Percentiles rank a stretch among this genome's conserved stretches.
phyloP scores from a whole-genome alignment of 106 monocot species.

The Apostasia ramifera region DNA sequence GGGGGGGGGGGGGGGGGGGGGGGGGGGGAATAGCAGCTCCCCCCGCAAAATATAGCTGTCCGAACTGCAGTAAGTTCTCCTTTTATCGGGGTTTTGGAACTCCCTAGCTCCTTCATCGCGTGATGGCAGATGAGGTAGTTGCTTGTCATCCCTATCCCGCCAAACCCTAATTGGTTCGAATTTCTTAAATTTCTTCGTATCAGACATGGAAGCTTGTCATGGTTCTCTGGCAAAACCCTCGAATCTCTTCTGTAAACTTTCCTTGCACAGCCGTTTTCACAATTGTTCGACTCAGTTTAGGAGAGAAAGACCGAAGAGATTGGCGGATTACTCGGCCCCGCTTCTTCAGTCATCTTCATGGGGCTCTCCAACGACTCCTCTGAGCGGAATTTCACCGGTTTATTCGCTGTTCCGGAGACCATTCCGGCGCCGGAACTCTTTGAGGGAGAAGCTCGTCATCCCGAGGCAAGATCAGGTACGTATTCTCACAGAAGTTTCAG shows the following conservation, averaged over 20 bases:
- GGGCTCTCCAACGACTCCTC: background rate
- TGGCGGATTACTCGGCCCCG: conserved; percentile 1
- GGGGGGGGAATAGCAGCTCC: too few relatives aligned
- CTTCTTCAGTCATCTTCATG: conserved; percentile 19
- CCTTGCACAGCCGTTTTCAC: background rate
- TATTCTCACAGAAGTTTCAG: background rate
- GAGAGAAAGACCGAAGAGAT: conserved; percentile 5
- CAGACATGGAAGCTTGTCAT: conserved; percentile 7
- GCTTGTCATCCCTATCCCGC: too few relatives aligned
- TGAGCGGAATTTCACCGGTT: background rate
- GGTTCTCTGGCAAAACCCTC: conserved; percentile 2
- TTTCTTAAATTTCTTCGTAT: too few relatives aligned
- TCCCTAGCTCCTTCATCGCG: too few relatives aligned
- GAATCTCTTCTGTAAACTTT: conserved; percentile 22
- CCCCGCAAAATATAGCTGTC: too few relatives aligned
- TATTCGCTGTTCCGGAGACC: conserved; percentile 15
- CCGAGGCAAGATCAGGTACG: conserved; percentile 23
- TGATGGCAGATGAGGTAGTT: too few relatives aligned
- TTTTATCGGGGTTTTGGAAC: too few relatives aligned
- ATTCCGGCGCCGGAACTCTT: conserved; percentile 34
- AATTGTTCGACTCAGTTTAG: background rate
- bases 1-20: too few relatives aligned
- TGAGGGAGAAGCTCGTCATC: conserved; percentile 46
- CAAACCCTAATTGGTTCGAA: too few relatives aligned
- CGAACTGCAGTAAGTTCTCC: too few relatives aligned